A percentile compares a stretch with the other conserved stretches of the same genome.
Evolutionary conservation across 2,329 filamentous ascomycete species (phyloP).

Genomic region (Trichoderma simmonsii): DNA sequence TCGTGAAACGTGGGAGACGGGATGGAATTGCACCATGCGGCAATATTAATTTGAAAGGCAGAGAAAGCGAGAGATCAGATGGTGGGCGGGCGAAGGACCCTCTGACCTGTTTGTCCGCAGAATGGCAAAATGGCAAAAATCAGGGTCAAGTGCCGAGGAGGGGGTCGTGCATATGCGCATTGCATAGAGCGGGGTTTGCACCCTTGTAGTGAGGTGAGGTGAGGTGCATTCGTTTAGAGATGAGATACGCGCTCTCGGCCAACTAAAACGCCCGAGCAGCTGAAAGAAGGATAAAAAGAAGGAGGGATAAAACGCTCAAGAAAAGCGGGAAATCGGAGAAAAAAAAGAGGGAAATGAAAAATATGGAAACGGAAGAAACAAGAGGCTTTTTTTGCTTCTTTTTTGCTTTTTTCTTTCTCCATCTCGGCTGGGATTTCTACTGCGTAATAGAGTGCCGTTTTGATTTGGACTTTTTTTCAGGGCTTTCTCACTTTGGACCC

Average conservation of each 20-base stretch:
- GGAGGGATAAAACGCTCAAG: background rate
- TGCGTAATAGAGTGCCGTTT: background rate
- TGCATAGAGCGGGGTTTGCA: conserved; percentile 12
- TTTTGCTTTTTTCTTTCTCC: too few species aligned
- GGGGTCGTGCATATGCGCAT: conserved; percentile 2
- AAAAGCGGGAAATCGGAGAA: background rate
- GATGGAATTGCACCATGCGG: background rate
- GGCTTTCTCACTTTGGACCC: background rate
- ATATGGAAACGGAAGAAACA: background rate
- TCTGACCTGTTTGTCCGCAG: background rate
- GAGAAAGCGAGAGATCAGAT: background rate
- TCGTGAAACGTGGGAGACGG: background rate
- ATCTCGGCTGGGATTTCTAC: background rate
- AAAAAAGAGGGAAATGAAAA: background rate
- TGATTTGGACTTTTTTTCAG: background rate
- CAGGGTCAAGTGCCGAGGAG: conserved; percentile 4
- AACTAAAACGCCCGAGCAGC: background rate
- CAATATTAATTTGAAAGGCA: background rate
- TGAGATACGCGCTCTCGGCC: background rate
- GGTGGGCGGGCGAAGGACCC: background rate
- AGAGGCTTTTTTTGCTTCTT: background rate
- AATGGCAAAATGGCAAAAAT: conserved; percentile 8
- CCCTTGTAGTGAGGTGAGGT: conserved; percentile 11
- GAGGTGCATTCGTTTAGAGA: background rate
- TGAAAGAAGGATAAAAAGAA: background rate